Conservation (phyloP, 495 filamentous ascomycete genomes). For the Tuber umbilicatum region DNA sequence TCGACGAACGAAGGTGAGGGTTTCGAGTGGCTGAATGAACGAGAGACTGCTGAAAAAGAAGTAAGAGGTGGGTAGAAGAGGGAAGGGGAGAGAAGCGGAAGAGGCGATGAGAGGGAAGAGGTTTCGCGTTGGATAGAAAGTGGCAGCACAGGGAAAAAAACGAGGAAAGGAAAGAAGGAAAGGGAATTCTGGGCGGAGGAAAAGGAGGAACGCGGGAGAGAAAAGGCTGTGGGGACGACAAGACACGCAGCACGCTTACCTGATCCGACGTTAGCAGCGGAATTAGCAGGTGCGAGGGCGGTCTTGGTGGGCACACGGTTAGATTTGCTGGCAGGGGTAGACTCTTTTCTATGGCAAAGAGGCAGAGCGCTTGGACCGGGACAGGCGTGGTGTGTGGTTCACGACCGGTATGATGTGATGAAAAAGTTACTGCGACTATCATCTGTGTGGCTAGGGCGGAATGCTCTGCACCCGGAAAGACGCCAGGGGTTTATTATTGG, state of each 20-base stretch:
- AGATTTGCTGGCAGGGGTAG: constrained; percentile 37
- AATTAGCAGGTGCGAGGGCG: constrained; percentile 27
- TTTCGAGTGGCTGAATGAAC: constrained; percentile 38
- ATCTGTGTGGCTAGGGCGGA: constrained; percentile 26
- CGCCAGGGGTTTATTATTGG: constrained; percentile 35
- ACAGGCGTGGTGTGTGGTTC: not conserved
- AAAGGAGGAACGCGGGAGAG: constrained; percentile 37
- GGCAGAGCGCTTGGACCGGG: not conserved
- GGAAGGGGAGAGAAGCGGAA: constrained; percentile 32
- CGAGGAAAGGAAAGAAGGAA: constrained; percentile 40
- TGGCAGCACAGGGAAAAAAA: constrained; percentile 40
- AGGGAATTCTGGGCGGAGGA: constrained; percentile 37
- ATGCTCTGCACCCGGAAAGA: constrained; percentile 28
- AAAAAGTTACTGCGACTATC: not conserved
- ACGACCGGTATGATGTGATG: not conserved
- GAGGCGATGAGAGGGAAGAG: constrained; percentile 46
- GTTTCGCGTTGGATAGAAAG: constrained; percentile 44
- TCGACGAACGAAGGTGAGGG: constrained; percentile 34
- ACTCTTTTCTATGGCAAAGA: not conserved
- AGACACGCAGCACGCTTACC: constrained; percentile 37
- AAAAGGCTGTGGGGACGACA: constrained; percentile 19
- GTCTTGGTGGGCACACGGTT: constrained; percentile 32
- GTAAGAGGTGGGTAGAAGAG: constrained; percentile 42
- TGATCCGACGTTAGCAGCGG: constrained; percentile 35
- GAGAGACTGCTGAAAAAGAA: constrained; percentile 50